Evolutionary conservation across 148 eudicot genomes (phyloP), one percentile per base, ranked within the genome.

Genomic region (Tetragonia tetragonoides): DNA sequence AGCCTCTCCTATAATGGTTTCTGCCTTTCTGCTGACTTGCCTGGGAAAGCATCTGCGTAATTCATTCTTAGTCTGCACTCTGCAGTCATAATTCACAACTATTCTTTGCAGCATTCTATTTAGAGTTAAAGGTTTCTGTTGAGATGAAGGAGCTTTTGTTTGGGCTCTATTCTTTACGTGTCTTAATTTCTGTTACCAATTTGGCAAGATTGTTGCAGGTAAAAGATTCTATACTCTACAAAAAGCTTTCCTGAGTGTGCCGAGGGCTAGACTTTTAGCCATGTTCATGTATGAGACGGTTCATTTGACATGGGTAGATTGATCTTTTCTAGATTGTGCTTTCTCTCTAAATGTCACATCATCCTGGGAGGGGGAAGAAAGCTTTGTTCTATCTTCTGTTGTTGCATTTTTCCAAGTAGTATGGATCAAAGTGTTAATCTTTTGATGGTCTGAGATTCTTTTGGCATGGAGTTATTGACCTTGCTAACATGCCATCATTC

Each of bases 91-190:
- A 7, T 21, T n/a, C 4, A 6, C 20, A 20, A 1, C 21, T 20
- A 3, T 10, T 46, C 15, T 4, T 39, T 69, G 24, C 28, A 20
- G 2, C 4, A 42, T 68, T 68, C 53, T 20, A 39, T 66, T 68
- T 41, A 34, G 7, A 60, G 23, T 46, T 14, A 69, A 69, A 46
- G 9, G 17, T 69, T 21, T 39, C 63, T 60, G 63, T 60, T 15
- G 7, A 46, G 51, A 21, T 69, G 6, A 69, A 69, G 73, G 73
- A 69, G 57, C 56, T 47, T 69, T n/a, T 69, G 57, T 69, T 69
- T 21, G 38, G 34, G 28, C 57, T 69, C 16, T 68, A 47, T 28
- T 68, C 24, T 68, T 20, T 42, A 68, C 53, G 3, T 10, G 38
- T 42, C 44, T 2, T 40, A 12, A 66, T 66, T 66, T 14, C 41